Evolutionary conservation across 2,329 filamentous ascomycete species (phyloP).

Genomic region (Colletotrichum lindemuthianum): DNA sequence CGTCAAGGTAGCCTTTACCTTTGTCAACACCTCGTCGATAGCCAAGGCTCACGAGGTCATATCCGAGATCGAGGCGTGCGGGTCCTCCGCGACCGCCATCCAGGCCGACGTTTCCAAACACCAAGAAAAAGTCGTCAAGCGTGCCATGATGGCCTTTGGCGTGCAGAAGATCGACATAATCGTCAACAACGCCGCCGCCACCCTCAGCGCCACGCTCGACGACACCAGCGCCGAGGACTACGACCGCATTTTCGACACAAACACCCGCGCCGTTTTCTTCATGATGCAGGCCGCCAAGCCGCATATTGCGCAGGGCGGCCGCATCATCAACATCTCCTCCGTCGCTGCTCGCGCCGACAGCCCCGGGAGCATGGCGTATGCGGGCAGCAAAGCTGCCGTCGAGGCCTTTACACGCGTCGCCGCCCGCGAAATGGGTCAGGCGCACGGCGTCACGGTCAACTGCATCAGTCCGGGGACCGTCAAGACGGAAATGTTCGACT

Average conservation of each 20-base stretch:
- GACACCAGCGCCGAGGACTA: conserved; percentile 35
- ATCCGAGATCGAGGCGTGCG: conserved; percentile 38
- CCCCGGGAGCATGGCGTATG: conserved; percentile 37
- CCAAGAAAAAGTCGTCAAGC: conserved; percentile 36
- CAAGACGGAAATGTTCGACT: conserved; percentile 36
- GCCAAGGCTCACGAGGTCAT: conserved; percentile 37
- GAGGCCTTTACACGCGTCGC: conserved; percentile 37
- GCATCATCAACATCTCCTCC: conserved; percentile 39
- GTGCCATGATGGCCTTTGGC: conserved; percentile 36
- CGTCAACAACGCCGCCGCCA: conserved; percentile 37
- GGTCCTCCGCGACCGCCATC: conserved; percentile 38
- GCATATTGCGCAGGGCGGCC: conserved; percentile 35
- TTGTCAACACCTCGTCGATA: conserved; percentile 36
- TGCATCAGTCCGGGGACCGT: conserved; percentile 37
- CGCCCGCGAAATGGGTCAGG: conserved; percentile 36
- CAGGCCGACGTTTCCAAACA: conserved; percentile 38
- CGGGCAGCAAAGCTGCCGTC: conserved; percentile 36
- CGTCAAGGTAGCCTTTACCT: conserved; percentile 37
- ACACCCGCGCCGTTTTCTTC: conserved; percentile 37
- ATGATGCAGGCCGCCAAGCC: conserved; percentile 36
- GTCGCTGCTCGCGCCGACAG: conserved; percentile 35
- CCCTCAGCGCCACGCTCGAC: conserved; percentile 35
- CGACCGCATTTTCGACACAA: conserved; percentile 37
- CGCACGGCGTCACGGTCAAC: conserved; percentile 36
- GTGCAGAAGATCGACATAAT: conserved; percentile 38